Evolutionary conservation across 2,329 filamentous ascomycete species (phyloP), one percentile per base, ranked within the genome.

Genomic region (Penicillium sp.): DNA sequence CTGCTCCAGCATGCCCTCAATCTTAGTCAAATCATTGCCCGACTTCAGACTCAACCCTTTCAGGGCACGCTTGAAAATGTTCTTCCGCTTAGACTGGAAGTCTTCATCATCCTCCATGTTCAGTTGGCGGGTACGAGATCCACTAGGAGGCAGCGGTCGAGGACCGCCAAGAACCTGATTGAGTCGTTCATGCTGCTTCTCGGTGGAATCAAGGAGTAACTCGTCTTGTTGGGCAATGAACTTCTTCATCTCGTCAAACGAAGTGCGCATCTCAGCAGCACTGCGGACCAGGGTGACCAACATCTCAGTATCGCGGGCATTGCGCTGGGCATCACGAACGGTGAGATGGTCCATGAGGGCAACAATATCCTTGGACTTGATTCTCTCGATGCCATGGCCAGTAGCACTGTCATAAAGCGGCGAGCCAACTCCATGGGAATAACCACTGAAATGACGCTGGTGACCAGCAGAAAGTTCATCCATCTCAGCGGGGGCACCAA

Each of bases 341-440:
- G 96, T 98, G 61, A 99, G 87, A 75, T 99, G 95, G 72, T 99
- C 93, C 95, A 99, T 99, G 59, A 99, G 80, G 25, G 93, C 92
- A 62, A 99, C 90, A 67, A 99, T 96, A 70, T 99, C 95, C 77
- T 96, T 95, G 46, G 92, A 96, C 72, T 98, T 89, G 51, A 99
- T 98, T 48, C 89, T 85, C 64, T 98, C 93, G 52, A 96, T 90
- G 33, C 92, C 93, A 61, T 86, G 88, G 52, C 93, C 93, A 1
- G 91, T 96, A 3, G 93, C 85, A 58, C 91, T 88, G 71, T 99
- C 95, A 69, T 96, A 98, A 21, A 98, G 81, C 3, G 93, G 93
- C 29, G 92, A 95, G 3, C 82, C 83, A 84, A 97, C 92, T 46
- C 93, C 93, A 69, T 97, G 92, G 8, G 93, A 97, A 78, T 96